These are phyloP conservation scores for Trichophyton verrucosum DNA, from an alignment of 2,329 filamentous ascomycete genomes.

Conservation along the genomic window DNA sequence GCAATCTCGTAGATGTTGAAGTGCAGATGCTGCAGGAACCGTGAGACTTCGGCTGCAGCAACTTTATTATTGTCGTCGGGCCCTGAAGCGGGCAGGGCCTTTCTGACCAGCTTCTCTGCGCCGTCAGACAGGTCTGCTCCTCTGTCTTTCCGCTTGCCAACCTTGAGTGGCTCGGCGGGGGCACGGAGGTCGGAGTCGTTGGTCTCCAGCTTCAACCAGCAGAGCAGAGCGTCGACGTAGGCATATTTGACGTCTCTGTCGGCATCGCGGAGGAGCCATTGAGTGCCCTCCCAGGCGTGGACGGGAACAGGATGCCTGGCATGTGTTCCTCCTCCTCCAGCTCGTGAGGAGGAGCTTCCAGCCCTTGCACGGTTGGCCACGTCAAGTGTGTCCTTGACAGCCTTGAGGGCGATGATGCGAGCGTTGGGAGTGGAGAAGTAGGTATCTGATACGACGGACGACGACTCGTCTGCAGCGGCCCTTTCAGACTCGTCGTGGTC, in stretches of 20 bases:
- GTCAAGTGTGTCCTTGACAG: conserved; percentile 68
- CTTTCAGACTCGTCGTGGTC: background rate
- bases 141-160: conserved; percentile 29
- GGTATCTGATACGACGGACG: conserved; percentile 39
- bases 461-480: conserved; percentile 18
- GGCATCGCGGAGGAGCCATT: conserved; percentile 76
- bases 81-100: conserved; percentile 44
- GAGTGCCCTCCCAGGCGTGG: conserved; percentile 88
- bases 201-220: conserved; percentile 77
- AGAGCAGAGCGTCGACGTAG: conserved; percentile 70
- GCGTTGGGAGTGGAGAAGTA: conserved; percentile 54
- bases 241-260: conserved; percentile 68
- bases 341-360: background rate
- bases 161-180: conserved; percentile 43
- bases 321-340: conserved; percentile 42
- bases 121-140: conserved; percentile 26
- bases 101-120: conserved; percentile 38
- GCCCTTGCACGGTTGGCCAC: conserved; percentile 58
- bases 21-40: conserved; percentile 71
- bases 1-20: conserved; percentile 82
- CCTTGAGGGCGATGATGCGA: conserved; percentile 55
- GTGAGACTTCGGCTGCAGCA: conserved; percentile 40
- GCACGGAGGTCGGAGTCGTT: conserved; percentile 52
- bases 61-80: conserved; percentile 43
- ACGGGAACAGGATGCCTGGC: conserved; percentile 64